Evolutionary conservation across 768 basidiomycete species (phyloP).

Genomic region (Amyloporia xantha): DNA sequence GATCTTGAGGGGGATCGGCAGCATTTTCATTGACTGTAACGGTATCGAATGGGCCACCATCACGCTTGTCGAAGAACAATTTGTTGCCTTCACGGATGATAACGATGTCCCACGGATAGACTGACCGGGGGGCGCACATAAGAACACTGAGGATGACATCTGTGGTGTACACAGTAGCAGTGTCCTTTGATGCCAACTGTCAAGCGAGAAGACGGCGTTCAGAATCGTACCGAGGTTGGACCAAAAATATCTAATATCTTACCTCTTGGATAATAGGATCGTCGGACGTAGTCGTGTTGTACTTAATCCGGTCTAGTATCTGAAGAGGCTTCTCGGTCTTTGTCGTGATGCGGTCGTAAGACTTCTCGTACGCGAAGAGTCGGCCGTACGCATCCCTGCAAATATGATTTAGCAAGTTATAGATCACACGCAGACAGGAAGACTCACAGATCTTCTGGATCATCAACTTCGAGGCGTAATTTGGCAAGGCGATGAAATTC

Average conservation of each 20-base stretch:
- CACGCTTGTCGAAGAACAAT: conserved; percentile 95
- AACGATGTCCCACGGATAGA: conserved; percentile 98
- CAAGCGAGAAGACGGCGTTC: conserved; percentile 4
- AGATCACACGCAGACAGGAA: not conserved
- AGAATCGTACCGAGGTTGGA: conserved; percentile 3
- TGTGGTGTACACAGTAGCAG: conserved; percentile 87
- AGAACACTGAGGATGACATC: conserved; percentile 92
- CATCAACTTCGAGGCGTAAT: conserved; percentile 89
- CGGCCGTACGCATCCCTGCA: conserved; percentile 81
- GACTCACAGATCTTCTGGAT: conserved; percentile 82
- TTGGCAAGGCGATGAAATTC: conserved; percentile 92
- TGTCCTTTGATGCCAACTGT: conserved; percentile 73
- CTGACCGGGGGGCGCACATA: conserved; percentile 93
- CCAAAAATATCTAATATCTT: conserved; percentile 12
- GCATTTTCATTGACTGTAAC: conserved; percentile 99
- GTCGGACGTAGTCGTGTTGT: conserved; percentile 96
- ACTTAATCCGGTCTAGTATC: conserved; percentile 89
- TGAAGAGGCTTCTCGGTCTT: conserved; percentile 89
- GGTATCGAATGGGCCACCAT: conserved; percentile 94
- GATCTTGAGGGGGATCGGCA: conserved; percentile 85
- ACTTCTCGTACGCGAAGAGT: conserved; percentile 87
- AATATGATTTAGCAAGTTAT: not conserved
- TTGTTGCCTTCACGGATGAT: conserved; percentile 90
- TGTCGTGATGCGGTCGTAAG: conserved; percentile 92
- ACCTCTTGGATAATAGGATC: conserved; percentile 95